Percentiles rank a stretch among this genome's conserved stretches.
Conservation (phyloP, 139 green algal species). For the Volvox africanus region DNA sequence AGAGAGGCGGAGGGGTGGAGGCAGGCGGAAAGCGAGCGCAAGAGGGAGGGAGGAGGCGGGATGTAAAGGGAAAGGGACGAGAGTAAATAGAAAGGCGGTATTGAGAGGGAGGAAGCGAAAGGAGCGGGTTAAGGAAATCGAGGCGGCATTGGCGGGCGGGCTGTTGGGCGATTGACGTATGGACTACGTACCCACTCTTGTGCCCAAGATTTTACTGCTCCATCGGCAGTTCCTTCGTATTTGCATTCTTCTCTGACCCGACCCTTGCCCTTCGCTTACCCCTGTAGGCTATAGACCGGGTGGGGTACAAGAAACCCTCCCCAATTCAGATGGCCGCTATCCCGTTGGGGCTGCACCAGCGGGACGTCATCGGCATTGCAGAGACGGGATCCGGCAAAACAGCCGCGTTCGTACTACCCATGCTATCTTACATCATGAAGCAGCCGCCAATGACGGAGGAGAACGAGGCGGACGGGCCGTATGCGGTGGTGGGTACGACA, state of each 20-base stretch:
- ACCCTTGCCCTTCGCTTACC: not conserved
- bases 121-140: no score
- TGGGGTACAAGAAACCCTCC: conserved; percentile 93
- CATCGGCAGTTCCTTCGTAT: no score
- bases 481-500: conserved; percentile 77
- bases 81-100: no score
- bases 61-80: no score
- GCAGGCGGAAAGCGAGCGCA: not conserved
- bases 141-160: no score
- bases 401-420: conserved; percentile 96
- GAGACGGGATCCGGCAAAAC: conserved; percentile 98
- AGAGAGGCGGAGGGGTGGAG: not conserved
- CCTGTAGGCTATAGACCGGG: conserved; percentile 74
- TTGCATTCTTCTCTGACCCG: no score
- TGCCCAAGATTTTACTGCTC: no score
- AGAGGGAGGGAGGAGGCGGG: no score
- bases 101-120: no score
- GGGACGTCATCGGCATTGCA: conserved; percentile 96
- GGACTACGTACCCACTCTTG: no score
- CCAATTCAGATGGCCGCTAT: conserved; percentile 99
- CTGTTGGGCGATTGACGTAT: no score
- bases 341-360: conserved; percentile 90
- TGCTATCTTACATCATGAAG: conserved; percentile 95
- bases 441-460: conserved; percentile 94
- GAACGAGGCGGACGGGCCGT: conserved; percentile 87